Evolutionary conservation across 1,284 basidiomycete genomes (phyloP), one percentile per base, ranked within the genome.

Genomic region (Coniferiporia weirii): DNA sequence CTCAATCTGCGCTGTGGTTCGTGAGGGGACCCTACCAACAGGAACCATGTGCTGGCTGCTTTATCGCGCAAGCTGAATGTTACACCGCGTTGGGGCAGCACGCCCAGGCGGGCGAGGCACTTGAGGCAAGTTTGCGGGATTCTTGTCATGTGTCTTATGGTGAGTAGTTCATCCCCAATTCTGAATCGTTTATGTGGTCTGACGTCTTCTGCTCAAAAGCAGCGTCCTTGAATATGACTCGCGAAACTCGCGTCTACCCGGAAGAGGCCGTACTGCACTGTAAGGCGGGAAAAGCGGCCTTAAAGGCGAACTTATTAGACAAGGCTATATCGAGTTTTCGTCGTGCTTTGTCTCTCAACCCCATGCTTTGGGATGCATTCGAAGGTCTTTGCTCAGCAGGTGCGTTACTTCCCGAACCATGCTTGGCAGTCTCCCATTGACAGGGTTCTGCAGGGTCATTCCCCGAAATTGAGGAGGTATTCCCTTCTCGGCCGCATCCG

Each of bases 311-410:
- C 69, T 77, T 89, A 59, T 80, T 79, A 2, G 85, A 88, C 56
- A 79, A 82, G 63, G 94, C 95, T 13, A 77, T 80, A 32, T 71
- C 75, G 55, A 87, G 85, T 68, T 95, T 91, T 70, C 78, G 79
- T 40, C 80, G 85, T 60, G 91, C 93, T 12, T 77, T 97, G 57
- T 71, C 74, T 13, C 72, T 88, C 51, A 87, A 94, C 70, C 90
- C 91, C 20, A 84, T 92, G 73, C 73, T 95, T 51, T 97, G 94
- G 94, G 95, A 98, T 71, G 95, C 95, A 0, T 93, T 95, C 69
- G 90, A 93, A 64, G 93, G 91, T 0, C 73, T 98, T 32, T 97
- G 94, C 70, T 75, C 83, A 54, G 75, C 93, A 44, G 94, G 95
- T 92, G 65, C 64, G 80, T 77, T 27, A 51, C 54, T 35, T 55